Base-by-base conservation (phyloP, 257 asterid species). In the Capsicum chinense region DNA sequence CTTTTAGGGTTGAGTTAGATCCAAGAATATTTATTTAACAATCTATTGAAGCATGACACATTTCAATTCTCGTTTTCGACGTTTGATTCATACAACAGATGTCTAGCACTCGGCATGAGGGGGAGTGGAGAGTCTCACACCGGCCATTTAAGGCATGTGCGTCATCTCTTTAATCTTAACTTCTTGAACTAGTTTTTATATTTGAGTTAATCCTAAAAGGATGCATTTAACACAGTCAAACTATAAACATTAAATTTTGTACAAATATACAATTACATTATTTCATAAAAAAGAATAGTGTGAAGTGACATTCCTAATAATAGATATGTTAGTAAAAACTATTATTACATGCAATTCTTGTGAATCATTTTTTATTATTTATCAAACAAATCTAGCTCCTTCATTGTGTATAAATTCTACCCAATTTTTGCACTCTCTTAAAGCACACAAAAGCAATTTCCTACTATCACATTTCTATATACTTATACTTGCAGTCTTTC, bases 31-130 rank as follows among this genome's bases (percentile, higher is more conserved):
- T 48, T 7, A 48, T 48, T 48, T 48, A 48, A 48, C 10, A 48
- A 7, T 9, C 0, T 1, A 7, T 10, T 7, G 0, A 1, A 48
- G 10, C 2, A 48, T 0, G 1, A 6, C 10, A 1, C 54, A 7
- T 48, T 9, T 1, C 10, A 48, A 48, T 48, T 48, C 10, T 48
- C 54, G 8, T 48, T 48, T 48, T 48, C 2, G 54, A 8, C 8
- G 54, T 48, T 6, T 9, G 54, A 7, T 48, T 7, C 54, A 48
- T 48, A 11, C 54, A 48, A 1, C 54, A 48, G 26, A 48, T 48
- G 10, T 48, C 54, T 7, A 48, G 0, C 54, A 1, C 7, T 6
- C 1, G 54, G 0, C 11, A 10, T 48, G 10, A 48, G 54, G 54
- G 1, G 54, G 26, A 26, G 26, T 26, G 7, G 54, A 48, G 10